phyloP scores from a whole-genome alignment of 305 asterid genomes.

The Fraxinus greggii region DNA sequence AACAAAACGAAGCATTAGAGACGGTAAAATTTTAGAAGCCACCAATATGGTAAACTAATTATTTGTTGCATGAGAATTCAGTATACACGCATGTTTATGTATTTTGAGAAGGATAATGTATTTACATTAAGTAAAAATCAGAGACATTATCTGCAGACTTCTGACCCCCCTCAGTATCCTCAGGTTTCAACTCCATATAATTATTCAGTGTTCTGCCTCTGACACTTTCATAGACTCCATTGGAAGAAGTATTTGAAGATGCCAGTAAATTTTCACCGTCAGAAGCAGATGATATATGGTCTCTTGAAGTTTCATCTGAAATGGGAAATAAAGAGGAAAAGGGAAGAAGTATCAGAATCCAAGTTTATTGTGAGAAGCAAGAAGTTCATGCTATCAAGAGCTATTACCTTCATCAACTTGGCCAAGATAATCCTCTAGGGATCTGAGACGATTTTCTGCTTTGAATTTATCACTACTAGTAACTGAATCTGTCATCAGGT shows the following conservation, averaged over 20 bases:
- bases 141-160: slow-evolving; percentile 46
- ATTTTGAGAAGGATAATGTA: background rate
- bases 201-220: slow-evolving; percentile 28
- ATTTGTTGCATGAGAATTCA: slow-evolving; percentile 5
- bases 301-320: slow-evolving; percentile 43
- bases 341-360: background rate
- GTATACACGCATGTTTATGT: background rate
- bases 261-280: slow-evolving; percentile 29
- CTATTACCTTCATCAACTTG: slow-evolving; percentile 39
- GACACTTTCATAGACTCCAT: slow-evolving; percentile 27
- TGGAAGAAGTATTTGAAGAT: slow-evolving; percentile 23
- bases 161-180: slow-evolving; percentile 18
- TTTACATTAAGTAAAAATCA: slow-evolving; percentile 66
- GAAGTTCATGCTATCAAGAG: background rate
- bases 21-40: background rate
- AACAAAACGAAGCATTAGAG: slow-evolving; percentile 1
- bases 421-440: slow-evolving; percentile 45
- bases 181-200: slow-evolving; percentile 35
- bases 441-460: slow-evolving; percentile 36
- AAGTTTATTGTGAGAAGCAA: background rate
- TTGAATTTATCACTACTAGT: slow-evolving; percentile 24
- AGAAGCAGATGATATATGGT: slow-evolving; percentile 20
- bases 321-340: background rate
- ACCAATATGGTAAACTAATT: background rate
- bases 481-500: slow-evolving; percentile 23